Percentiles rank a stretch among this genome's conserved stretches.
These are phyloP conservation scores for Plasmodium berghei DNA, from an alignment of 169 alveolate genomes.

Conservation along the genomic window DNA sequence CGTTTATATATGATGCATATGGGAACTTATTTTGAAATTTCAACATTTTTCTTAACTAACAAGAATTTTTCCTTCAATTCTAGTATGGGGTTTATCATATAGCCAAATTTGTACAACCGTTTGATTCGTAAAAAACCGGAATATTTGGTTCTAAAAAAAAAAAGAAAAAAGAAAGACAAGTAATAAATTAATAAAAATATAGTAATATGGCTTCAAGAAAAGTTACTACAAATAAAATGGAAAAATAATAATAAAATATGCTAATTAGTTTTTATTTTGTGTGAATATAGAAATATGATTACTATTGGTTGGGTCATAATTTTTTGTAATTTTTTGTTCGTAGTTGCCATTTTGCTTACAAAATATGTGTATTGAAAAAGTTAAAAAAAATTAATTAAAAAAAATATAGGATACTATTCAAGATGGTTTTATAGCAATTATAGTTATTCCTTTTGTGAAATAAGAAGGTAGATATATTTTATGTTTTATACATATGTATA, in stretches of 20 bases:
- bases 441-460: neutral
- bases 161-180: neutral
- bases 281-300: conserved; percentile 31
- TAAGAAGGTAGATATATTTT: neutral
- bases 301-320: conserved; percentile 94
- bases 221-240: neutral
- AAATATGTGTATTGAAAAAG: neutral
- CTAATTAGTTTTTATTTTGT: no score
- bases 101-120: conserved; percentile 96
- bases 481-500: neutral
- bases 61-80: conserved; percentile 93
- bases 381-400: neutral
- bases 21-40: neutral
- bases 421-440: neutral
- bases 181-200: neutral
- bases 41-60: conserved; percentile 76
- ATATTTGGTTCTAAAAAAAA: conserved; percentile 91
- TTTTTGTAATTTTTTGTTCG: conserved; percentile 88
- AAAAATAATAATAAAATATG: no score
- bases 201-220: neutral
- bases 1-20: neutral
- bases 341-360: conserved; percentile 79
- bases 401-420: neutral
- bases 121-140: conserved; percentile 93
- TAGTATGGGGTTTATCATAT: conserved; percentile 91